These are phyloP conservation scores for Skeletonema costatum DNA, from an alignment of 108 stramenopile genomes.

Conservation along the genomic window DNA sequence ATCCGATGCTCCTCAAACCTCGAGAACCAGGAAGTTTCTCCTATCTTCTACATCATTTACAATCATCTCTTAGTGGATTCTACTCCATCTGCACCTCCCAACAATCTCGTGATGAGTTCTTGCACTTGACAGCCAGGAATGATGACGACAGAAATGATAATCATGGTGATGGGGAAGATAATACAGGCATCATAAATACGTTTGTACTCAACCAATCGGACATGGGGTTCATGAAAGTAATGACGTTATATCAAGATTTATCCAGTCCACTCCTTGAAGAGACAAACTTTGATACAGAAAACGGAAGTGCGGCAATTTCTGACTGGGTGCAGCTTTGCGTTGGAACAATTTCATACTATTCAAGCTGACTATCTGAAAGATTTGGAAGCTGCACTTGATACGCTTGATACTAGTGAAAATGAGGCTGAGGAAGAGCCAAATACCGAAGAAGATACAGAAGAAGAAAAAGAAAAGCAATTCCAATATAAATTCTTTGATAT, in stretches of 20 bases:
- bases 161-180: slow-evolving; percentile 4
- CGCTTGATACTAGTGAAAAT: neutral
- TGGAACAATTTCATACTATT: slow-evolving; percentile 63
- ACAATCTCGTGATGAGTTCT: slow-evolving; percentile 38
- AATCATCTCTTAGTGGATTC: slow-evolving; percentile 23
- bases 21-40: slow-evolving; percentile 21
- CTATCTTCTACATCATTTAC: slow-evolving; percentile 29
- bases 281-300: slow-evolving; percentile 50
- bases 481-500: slow-evolving; percentile 21
- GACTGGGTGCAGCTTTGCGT: slow-evolving; percentile 67
- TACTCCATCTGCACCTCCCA: slow-evolving; percentile 25
- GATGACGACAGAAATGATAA: neutral
- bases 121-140: slow-evolving; percentile 8
- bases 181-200: slow-evolving; percentile 64
- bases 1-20: slow-evolving; percentile 25
- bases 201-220: slow-evolving; percentile 64
- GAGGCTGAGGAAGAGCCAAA: neutral
- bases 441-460: slow-evolving; percentile 1
- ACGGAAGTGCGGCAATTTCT: slow-evolving; percentile 51
- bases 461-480: neutral
- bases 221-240: slow-evolving; percentile 54
- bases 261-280: slow-evolving; percentile 58
- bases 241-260: slow-evolving; percentile 72
- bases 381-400: neutral
- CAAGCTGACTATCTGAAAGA: neutral